Conservation (phyloP, 768 basidiomycete species). For the Termitomyces titanicus region DNA sequence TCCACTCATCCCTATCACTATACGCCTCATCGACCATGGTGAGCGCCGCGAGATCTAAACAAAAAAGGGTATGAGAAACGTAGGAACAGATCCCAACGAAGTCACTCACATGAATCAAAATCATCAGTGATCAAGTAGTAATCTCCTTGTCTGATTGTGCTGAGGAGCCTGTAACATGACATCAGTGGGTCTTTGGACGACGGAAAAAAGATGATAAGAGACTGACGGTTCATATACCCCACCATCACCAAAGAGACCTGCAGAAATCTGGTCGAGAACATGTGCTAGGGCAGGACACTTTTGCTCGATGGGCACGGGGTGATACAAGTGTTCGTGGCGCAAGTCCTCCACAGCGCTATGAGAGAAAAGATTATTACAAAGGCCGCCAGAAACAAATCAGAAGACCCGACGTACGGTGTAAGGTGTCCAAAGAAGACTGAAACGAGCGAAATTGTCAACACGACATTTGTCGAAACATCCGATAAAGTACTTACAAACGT, state of each 20-base stretch:
- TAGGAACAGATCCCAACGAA: not conserved
- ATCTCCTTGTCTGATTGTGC: slow-evolving; percentile 74
- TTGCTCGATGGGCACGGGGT: slow-evolving; percentile 74
- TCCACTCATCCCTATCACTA: slow-evolving; percentile 81
- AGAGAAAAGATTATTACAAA: not conserved
- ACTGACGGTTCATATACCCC: slow-evolving; percentile 82
- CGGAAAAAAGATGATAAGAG: slow-evolving; percentile 6
- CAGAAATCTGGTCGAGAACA: slow-evolving; percentile 73
- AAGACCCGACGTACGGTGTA: slow-evolving; percentile 48
- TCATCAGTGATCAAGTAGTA: slow-evolving; percentile 87
- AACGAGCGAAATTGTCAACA: not conserved
- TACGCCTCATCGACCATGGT: slow-evolving; percentile 89
- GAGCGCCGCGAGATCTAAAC: slow-evolving; percentile 73
- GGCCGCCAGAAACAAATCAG: not conserved
- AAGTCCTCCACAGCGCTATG: slow-evolving; percentile 77
- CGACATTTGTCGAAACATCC: not conserved
- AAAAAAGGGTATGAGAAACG: not conserved
- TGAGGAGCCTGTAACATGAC: slow-evolving; percentile 48
- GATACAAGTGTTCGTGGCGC: slow-evolving; percentile 82
- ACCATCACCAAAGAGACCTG: slow-evolving; percentile 78
- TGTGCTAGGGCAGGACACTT: slow-evolving; percentile 80
- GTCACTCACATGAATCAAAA: slow-evolving; percentile 80
- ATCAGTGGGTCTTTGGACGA: slow-evolving; percentile 4
- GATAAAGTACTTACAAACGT: slow-evolving; percentile 68
- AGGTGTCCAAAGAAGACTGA: slow-evolving; percentile 88